These are phyloP conservation scores for Zea mays DNA, from an alignment of 176 grass and related monocot genomes.

Conservation along the genomic window DNA sequence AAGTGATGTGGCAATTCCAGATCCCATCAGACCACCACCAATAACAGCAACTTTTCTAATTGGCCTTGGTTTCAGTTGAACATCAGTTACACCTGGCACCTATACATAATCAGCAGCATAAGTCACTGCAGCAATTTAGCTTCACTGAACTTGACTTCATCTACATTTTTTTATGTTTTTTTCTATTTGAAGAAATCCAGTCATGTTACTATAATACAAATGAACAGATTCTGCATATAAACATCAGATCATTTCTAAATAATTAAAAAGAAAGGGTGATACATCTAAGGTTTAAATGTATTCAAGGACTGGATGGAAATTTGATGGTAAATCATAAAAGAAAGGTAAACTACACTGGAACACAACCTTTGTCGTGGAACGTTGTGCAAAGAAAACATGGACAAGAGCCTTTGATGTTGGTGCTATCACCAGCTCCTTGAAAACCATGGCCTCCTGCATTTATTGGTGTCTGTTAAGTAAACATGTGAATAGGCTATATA, in stretches of 20 bases:
- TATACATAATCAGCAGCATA: slow-evolving; percentile 43
- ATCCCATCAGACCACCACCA: slow-evolving; percentile 98
- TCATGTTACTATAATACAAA: not conserved
- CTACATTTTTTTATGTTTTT: not conserved
- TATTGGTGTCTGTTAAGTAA: slow-evolving; percentile 26
- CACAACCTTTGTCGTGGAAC: slow-evolving; percentile 80
- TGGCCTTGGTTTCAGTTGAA: slow-evolving; percentile 86
- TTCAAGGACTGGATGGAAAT: not conserved
- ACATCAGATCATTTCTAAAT: slow-evolving; percentile 14
- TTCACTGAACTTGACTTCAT: slow-evolving; percentile 7
- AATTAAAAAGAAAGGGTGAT: not conserved
- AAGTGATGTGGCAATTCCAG: slow-evolving; percentile 96
- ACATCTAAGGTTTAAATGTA: not conserved
- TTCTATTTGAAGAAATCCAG: slow-evolving; percentile 26
- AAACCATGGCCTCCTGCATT: slow-evolving; percentile 82
- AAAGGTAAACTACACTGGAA: slow-evolving; percentile 8
- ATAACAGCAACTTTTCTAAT: slow-evolving; percentile 93
- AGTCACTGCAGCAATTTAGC: slow-evolving; percentile 22
- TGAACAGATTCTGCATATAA: not conserved
- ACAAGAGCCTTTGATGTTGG: slow-evolving; percentile 82
- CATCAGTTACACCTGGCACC: slow-evolving; percentile 92
- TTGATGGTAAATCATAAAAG: slow-evolving; percentile 23
- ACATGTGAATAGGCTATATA: not conserved
- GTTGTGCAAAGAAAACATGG: slow-evolving; percentile 85
- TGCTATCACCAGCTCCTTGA: slow-evolving; percentile 78